Base-by-base conservation (phyloP, 768 basidiomycete genomes). In the Tephrocybe sp. region DNA sequence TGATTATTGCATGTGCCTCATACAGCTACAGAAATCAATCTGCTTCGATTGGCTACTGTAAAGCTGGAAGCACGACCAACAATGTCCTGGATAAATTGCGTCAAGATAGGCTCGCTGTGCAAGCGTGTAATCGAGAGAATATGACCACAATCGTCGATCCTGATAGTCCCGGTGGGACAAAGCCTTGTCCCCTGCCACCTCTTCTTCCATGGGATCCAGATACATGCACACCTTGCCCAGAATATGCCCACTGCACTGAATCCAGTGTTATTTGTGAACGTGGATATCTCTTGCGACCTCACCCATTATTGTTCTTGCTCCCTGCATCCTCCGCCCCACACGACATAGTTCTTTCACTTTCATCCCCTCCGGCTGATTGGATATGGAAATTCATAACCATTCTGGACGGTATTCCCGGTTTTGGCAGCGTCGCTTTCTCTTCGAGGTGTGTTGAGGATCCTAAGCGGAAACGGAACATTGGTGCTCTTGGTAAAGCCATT, bases 361-460 rank as follows among this genome's bases (percentile, higher is more conserved):
- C 70, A 42, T 67, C 75, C 48, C 57, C 71, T 51, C 68, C 73
- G 48, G 61, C 66, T 35, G 73, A 76, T 49, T 36, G 67, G 48
- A 60, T 69, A 32, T 81, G 79, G 78, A 74, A 73, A 60, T 61
- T 71, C 38, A 63, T 85, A 48, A 75, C 74, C 36, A 50, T 73
- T 10, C 68, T 82, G 39, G 77, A 92, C 67, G 91, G 91, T 26
- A 63, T 92, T 43, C 91, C 90, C 17, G 79, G 82, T 30, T 68
- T 90, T 19, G 88, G 89, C n/a, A 80, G 86, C 53, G 76, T 92
- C 35, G 88, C 83, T 17, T 73, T 93, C 45, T 82, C 89, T 20
- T 87, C 87, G 35, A 75, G 79, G 40, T 93, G 91, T 62, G 70
- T 83, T 43, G 85, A 87, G 69, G 89, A 93, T 68, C 87, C 87